Evolutionary conservation across 768 basidiomycete species (phyloP).

Genomic region (Tricholoma bakamatsutake): DNA sequence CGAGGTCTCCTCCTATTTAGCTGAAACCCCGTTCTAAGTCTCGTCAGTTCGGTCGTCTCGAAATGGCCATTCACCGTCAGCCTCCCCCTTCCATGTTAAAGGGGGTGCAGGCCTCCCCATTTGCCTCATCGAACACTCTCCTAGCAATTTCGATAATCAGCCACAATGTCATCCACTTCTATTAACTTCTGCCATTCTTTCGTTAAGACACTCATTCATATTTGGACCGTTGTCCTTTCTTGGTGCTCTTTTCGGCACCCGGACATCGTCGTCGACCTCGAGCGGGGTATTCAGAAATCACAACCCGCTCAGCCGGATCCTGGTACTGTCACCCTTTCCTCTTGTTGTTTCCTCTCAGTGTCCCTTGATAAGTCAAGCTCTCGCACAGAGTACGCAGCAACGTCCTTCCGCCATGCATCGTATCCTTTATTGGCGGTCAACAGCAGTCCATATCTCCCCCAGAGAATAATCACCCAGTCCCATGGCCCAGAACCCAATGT

Average conservation of each 20-base stretch:
- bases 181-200: not conserved
- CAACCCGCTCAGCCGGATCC: not conserved
- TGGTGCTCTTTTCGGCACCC: not conserved
- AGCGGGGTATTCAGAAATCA: not conserved
- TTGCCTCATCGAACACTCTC: not conserved
- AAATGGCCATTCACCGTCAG: not conserved
- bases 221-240: not conserved
- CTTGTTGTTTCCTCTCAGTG: not conserved
- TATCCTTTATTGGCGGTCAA: not conserved
- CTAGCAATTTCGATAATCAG: not conserved
- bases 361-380: not conserved
- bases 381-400: not conserved
- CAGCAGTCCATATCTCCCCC: not conserved
- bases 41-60: not conserved
- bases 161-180: not conserved
- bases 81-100: not conserved
- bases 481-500: not conserved
- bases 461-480: not conserved
- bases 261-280: not conserved
- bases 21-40: not conserved
- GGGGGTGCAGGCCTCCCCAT: not conserved
- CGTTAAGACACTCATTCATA: conserved; percentile 1
- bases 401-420: not conserved
- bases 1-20: too few relatives aligned
- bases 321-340: not conserved